Percentiles rank a stretch among this genome's conserved stretches.
These are phyloP conservation scores for Pleurotus giganteus DNA, from an alignment of 768 basidiomycete genomes.

Conservation along the genomic window DNA sequence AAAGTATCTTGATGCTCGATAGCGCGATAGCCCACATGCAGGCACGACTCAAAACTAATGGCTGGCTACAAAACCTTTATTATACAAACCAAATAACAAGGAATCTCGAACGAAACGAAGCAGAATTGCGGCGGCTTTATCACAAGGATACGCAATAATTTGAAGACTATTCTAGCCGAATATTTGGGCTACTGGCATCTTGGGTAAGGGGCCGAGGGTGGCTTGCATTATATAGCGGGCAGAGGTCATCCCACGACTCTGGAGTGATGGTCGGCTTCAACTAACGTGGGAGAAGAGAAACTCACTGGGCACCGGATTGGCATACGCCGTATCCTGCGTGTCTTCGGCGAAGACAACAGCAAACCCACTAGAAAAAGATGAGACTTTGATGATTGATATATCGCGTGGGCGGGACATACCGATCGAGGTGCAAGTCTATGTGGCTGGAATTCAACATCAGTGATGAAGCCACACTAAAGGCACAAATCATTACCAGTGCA, in stretches of 20 bases:
- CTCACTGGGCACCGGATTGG: slow-evolving; percentile 1
- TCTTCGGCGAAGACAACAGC: slow-evolving; percentile 35
- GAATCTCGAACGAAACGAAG: too few relatives aligned
- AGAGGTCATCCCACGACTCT: slow-evolving; percentile 11
- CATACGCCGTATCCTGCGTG: background rate
- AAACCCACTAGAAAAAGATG: slow-evolving; percentile 23
- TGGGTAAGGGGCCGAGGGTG: background rate
- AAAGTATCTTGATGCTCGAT: too few relatives aligned
- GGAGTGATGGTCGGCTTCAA: background rate
- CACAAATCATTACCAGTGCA: slow-evolving; percentile 31
- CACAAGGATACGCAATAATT: too few relatives aligned
- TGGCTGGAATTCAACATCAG: slow-evolving; percentile 23
- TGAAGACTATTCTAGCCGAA: too few relatives aligned
- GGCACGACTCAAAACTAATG: too few relatives aligned
- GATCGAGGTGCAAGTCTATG: slow-evolving; percentile 39
- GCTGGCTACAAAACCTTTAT: too few relatives aligned
- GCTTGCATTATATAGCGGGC: slow-evolving; percentile 8
- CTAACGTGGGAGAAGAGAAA: background rate
- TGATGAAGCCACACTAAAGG: slow-evolving; percentile 4
- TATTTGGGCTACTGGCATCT: background rate
- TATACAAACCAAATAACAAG: too few relatives aligned
- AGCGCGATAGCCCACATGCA: too few relatives aligned
- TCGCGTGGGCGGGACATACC: slow-evolving; percentile 11
- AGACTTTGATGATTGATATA: background rate
- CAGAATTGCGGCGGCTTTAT: too few relatives aligned